These are phyloP conservation scores for Taiozyma sp. DNA, from an alignment of 1,139 yeast species.

Conservation along the genomic window DNA sequence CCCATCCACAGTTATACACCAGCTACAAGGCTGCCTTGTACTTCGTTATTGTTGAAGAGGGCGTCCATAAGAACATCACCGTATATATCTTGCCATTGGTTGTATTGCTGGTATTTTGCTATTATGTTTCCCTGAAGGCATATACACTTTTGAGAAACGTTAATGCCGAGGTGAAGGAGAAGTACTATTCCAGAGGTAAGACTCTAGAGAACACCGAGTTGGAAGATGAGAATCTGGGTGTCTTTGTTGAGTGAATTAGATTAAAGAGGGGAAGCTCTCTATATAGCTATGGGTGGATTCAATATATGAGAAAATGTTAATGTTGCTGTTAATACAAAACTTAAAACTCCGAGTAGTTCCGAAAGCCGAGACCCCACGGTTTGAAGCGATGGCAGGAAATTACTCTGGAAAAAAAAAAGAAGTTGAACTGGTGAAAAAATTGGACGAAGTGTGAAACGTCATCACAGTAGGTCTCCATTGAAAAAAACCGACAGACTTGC, in stretches of 20 bases:
- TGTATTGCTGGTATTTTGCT: neutral
- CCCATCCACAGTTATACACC: conserved; percentile 5
- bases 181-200: conserved; percentile 57
- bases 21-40: conserved; percentile 5
- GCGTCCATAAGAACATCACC: conserved; percentile 1
- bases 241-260: neutral
- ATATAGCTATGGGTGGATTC: neutral
- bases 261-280: neutral
- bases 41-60: conserved; percentile 5
- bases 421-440: neutral
- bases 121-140: neutral
- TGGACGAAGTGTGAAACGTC: neutral
- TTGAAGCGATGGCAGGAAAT: neutral
- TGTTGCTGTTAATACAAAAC: neutral
- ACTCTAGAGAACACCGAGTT: conserved; percentile 51
- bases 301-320: neutral
- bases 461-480: neutral
- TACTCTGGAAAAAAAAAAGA: neutral
- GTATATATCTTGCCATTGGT: conserved; percentile 8
- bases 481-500: neutral
- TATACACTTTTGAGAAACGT: conserved; percentile 17
- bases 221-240: conserved; percentile 9
- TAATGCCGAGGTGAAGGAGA: conserved; percentile 50
- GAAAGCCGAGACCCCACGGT: neutral
- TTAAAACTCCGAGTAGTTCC: neutral